Evolutionary conservation across 148 eudicot species (phyloP), one percentile per base, ranked within the genome.

Genomic region (Arbutus unedo): DNA sequence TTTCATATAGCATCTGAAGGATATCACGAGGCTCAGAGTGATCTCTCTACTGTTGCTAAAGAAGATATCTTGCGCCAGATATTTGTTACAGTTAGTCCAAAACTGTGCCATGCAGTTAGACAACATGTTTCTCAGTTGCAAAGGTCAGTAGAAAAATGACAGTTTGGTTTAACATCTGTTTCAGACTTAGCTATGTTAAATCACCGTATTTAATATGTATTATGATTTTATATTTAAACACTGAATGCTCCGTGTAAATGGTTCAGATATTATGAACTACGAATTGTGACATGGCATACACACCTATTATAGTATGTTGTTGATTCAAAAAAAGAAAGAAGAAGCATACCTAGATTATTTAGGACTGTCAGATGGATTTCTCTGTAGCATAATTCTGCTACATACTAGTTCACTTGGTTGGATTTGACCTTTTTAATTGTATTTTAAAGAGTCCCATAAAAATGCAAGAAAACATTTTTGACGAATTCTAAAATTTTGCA

Each of bases 11-110:
- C 91, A 59, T 68, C 74, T 8, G 85, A 87, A 64, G 93, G 92
- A 47, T 72, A 81, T 44, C 11, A 55, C 74, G 84, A 75, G 57
- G 84, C 15, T 53, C 80, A 50, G 43, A 75, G 74, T 13, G 77
- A 80, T 15, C n/a, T n/a, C 66, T 54, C 15, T 50, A 56, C 8
- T 19, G 55, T 77, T 60, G 8, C 67, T 31, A 70, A 66, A 66
- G 85, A 31, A 55, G 67, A 60, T 76, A 84, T 83, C 14, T 76
- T 94, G 84, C 94, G 88, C 18, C 95, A 94, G 78, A 89, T 94
- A 49, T 94, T 94, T 83, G 98, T 94, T 74, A 94, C 98, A 13
- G 95, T 94, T 38, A 92, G 98, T 76, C 94, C 95, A 53, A 94
- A 88, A 81, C 86, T 94, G 47, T 94, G 95, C 79, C 85, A 86